phyloP scores from a whole-genome alignment of 2,329 filamentous ascomycete species.

The Xylariomycetidae sp. region DNA sequence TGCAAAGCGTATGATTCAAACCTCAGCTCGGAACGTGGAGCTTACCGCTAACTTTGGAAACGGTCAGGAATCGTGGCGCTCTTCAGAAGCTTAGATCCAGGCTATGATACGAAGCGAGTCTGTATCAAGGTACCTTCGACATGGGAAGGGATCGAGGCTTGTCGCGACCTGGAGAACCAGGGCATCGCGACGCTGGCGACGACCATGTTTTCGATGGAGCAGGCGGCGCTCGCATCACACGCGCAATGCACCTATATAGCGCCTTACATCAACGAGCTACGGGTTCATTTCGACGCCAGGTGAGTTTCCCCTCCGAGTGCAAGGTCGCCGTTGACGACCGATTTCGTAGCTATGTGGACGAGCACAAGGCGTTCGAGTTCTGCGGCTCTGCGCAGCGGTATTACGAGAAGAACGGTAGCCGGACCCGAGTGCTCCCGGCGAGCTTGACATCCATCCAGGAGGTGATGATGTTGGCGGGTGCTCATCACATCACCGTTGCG shows the following conservation, averaged over 20 bases:
- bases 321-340: neutral
- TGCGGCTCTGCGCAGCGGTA: constrained; percentile 49
- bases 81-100: constrained; percentile 38
- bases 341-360: constrained; percentile 39
- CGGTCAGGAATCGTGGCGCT: constrained; percentile 48
- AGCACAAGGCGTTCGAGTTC: constrained; percentile 45
- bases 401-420: constrained; percentile 36
- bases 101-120: constrained; percentile 42
- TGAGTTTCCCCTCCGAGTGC: constrained; percentile 25
- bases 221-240: constrained; percentile 54
- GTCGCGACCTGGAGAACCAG: constrained; percentile 44
- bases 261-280: constrained; percentile 62
- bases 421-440: constrained; percentile 51
- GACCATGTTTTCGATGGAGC: constrained; percentile 57
- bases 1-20: constrained; percentile 39
- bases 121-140: constrained; percentile 62
- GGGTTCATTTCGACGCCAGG: constrained; percentile 53
- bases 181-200: constrained; percentile 59
- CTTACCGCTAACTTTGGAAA: neutral
- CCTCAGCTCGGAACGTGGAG: neutral
- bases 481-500: constrained; percentile 55
- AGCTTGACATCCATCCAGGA: constrained; percentile 54
- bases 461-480: constrained; percentile 53
- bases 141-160: constrained; percentile 60
- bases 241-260: constrained; percentile 58